Evolutionary conservation across 805 yeast species (phyloP).

Genomic region (Kockiozyma suomiensis): DNA sequence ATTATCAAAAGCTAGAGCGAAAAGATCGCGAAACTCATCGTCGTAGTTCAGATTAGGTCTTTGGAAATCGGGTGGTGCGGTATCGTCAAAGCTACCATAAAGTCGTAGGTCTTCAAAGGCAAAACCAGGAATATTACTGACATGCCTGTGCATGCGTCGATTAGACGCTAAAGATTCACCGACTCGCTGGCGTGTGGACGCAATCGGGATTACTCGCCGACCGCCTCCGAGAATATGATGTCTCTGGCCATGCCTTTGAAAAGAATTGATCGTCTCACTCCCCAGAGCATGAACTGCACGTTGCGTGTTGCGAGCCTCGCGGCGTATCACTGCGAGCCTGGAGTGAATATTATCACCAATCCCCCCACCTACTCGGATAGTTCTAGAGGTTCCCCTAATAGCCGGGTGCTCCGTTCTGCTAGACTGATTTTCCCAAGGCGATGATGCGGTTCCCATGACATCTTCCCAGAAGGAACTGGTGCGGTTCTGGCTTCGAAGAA

Average conservation of each 20-base stretch:
- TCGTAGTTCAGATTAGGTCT: constrained; percentile 3
- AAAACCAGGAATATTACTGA: too few relatives aligned
- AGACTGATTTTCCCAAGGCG: background rate
- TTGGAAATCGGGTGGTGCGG: background rate
- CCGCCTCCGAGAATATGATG: background rate
- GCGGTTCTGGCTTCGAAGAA: too few relatives aligned
- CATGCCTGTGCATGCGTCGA: too few relatives aligned
- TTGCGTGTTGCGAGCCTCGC: background rate
- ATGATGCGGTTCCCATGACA: background rate
- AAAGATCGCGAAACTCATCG: background rate
- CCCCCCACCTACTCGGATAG: constrained; percentile 22
- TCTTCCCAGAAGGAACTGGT: background rate
- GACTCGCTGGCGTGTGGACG: background rate
- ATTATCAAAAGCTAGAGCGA: background rate
- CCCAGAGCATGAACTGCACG: background rate
- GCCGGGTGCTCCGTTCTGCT: background rate
- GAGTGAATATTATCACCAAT: constrained; percentile 10
- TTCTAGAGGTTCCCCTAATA: background rate
- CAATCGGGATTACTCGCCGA: background rate
- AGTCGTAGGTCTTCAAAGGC: background rate
- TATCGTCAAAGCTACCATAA: background rate
- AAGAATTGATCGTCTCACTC: background rate
- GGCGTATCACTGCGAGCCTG: constrained; percentile 12
- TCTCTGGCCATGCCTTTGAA: background rate
- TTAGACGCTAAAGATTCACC: too few relatives aligned